Percentiles rank a stretch among this genome's conserved stretches.
phyloP scores from a whole-genome alignment of 257 asterid genomes.

The Striga asiatica region DNA sequence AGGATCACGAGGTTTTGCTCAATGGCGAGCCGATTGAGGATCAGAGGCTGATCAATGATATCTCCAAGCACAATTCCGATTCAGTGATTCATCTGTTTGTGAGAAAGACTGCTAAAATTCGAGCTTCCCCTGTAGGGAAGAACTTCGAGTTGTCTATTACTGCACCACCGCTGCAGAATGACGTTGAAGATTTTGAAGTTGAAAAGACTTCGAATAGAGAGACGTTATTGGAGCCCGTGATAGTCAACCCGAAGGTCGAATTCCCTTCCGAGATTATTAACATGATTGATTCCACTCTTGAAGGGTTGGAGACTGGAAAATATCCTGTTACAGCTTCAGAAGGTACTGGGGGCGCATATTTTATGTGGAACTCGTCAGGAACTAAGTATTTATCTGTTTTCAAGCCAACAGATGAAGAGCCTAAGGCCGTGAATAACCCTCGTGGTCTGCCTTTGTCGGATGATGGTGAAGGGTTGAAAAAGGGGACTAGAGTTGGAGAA shows the following conservation, averaged over 20 bases:
- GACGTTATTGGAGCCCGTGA: conserved; percentile 50
- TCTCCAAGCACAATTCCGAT: conserved; percentile 43
- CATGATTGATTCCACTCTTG: conserved; percentile 43
- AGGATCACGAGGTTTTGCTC: conserved; percentile 69
- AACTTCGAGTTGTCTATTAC: conserved; percentile 59
- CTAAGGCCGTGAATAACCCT: conserved; percentile 83
- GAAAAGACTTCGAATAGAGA: conserved; percentile 29
- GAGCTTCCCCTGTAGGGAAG: conserved; percentile 60
- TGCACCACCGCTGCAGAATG: conserved; percentile 31
- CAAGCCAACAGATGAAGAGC: conserved; percentile 90
- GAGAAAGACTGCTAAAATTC: conserved; percentile 56
- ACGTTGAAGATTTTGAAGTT: conserved; percentile 17
- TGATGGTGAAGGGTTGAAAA: conserved; percentile 84
- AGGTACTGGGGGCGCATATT: conserved; percentile 93
- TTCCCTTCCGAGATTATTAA: conserved; percentile 39
- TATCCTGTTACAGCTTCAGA: conserved; percentile 64
- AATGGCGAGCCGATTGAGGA: conserved; percentile 68
- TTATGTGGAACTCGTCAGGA: conserved; percentile 57
- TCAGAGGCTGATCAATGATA: conserved; percentile 58
- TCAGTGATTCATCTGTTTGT: conserved; percentile 83
- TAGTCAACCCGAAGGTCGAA: conserved; percentile 54
- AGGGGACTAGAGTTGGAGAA: conserved; percentile 90
- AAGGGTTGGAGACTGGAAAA: conserved; percentile 51
- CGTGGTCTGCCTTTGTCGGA: conserved; percentile 75
- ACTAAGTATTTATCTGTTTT: conserved; percentile 60